Evolutionary conservation across 202 grass and related monocot species (phyloP).

Genomic region (Saccharum hybrid): DNA sequence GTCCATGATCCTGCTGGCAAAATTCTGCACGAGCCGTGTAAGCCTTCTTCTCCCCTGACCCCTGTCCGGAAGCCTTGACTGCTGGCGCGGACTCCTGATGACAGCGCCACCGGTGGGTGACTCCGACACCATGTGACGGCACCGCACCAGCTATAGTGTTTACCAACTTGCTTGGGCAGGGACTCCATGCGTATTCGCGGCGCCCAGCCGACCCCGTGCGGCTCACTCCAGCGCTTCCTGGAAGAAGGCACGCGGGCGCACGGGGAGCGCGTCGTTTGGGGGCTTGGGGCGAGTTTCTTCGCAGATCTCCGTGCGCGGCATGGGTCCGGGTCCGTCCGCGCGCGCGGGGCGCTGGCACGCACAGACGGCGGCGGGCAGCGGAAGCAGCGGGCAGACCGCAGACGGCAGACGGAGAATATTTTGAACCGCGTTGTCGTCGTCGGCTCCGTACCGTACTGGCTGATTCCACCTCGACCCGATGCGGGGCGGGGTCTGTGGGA

Average conservation of each 20-base stretch:
- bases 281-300: neutral
- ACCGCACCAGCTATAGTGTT: neutral
- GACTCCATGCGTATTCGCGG: neutral
- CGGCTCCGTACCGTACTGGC: neutral
- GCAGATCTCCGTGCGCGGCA: neutral
- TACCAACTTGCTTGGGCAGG: neutral
- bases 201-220: neutral
- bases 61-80: neutral
- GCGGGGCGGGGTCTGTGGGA: too few species aligned
- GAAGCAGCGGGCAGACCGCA: neutral
- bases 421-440: neutral
- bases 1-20: neutral
- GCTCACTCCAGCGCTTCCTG: neutral
- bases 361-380: neutral
- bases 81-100: neutral
- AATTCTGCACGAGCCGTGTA: neutral
- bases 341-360: neutral
- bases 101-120: neutral
- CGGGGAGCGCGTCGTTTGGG: neutral
- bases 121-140: neutral
- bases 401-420: neutral
- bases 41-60: neutral
- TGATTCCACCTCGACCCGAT: neutral
- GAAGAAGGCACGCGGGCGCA: constrained; percentile 22
- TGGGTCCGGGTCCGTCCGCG: constrained; percentile 26